Percentiles rank a stretch among this genome's conserved stretches.
phyloP scores from a whole-genome alignment of 2,329 filamentous ascomycete species.

The Colletotrichum sp. region DNA sequence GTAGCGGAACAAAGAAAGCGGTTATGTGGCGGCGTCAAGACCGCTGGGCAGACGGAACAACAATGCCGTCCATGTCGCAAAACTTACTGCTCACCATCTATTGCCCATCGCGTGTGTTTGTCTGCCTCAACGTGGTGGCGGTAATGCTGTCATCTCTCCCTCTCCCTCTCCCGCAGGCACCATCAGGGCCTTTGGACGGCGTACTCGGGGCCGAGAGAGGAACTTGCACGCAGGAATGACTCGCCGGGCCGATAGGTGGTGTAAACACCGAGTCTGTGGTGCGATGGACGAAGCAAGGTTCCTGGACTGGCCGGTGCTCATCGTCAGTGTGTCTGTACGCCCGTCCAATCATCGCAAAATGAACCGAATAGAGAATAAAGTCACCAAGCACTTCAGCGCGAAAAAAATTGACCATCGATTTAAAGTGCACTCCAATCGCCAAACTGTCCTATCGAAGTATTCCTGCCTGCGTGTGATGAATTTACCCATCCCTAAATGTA shows the following conservation, averaged over 20 bases:
- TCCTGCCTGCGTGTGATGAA: conserved; percentile 41
- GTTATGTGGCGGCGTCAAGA: not conserved
- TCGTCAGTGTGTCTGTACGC: not conserved
- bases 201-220: not conserved
- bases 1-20: not conserved
- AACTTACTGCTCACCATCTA: conserved; percentile 1
- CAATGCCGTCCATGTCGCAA: not conserved
- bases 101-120: not conserved
- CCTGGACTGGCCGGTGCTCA: not conserved
- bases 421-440: conserved; percentile 57
- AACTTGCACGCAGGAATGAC: not conserved
- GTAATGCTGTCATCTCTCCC: not conserved
- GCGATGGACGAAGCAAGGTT: not conserved
- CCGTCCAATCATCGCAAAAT: not conserved
- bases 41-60: conserved; percentile 1
- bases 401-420: conserved; percentile 34
- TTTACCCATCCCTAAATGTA: conserved; percentile 35
- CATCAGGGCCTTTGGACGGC: not conserved
- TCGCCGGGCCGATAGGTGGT: not conserved
- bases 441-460: conserved; percentile 53
- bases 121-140: not conserved
- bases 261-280: not conserved
- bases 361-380: not conserved
- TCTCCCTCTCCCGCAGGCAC: not conserved
- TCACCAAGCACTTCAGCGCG: not conserved